Conservation (phyloP, 2,329 filamentous ascomycete species). For the Sporothrix brunneoviolacea region DNA sequence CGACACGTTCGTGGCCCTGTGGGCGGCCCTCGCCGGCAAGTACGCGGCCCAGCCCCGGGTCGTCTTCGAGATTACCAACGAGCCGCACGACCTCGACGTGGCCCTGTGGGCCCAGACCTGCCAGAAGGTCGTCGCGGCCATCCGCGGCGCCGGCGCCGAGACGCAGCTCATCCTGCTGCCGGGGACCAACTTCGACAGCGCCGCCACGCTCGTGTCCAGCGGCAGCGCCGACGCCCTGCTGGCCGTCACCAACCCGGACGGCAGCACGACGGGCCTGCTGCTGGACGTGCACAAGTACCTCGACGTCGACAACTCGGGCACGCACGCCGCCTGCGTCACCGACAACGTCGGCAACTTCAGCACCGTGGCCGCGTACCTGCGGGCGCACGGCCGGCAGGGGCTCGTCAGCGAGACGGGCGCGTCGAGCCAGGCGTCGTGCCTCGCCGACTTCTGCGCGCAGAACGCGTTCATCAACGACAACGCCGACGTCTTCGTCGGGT, state of each 20-base stretch:
- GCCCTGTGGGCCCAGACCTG: slow-evolving; percentile 51
- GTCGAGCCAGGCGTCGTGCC: slow-evolving; percentile 29
- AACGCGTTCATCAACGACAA: slow-evolving; percentile 29
- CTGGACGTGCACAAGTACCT: slow-evolving; percentile 58
- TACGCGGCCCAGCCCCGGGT: slow-evolving; percentile 50
- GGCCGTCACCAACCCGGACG: slow-evolving; percentile 52
- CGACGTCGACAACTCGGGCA: slow-evolving; percentile 50
- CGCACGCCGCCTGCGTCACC: slow-evolving; percentile 43
- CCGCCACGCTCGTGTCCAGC: slow-evolving; percentile 34
- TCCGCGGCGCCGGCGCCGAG: slow-evolving; percentile 55
- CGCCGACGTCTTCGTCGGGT: slow-evolving; percentile 25
- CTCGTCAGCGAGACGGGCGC: slow-evolving; percentile 32
- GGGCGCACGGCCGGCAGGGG: slow-evolving; percentile 27
- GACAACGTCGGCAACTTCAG: slow-evolving; percentile 34
- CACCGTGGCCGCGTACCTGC: slow-evolving; percentile 30
- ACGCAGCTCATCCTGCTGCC: slow-evolving; percentile 58
- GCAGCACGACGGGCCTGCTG: slow-evolving; percentile 47
- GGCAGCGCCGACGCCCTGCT: slow-evolving; percentile 46
- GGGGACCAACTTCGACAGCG: slow-evolving; percentile 36
- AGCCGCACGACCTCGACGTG: slow-evolving; percentile 56
- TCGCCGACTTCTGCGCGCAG: slow-evolving; percentile 27
- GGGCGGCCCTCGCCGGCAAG: slow-evolving; percentile 50
- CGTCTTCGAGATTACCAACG: slow-evolving; percentile 64
- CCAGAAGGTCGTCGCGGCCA: slow-evolving; percentile 58
- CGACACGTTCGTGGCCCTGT: slow-evolving; percentile 54